These are phyloP conservation scores for Stagonosporopsis cucurbitacearum DNA, from an alignment of 2,329 filamentous ascomycete species.

Conservation along the genomic window DNA sequence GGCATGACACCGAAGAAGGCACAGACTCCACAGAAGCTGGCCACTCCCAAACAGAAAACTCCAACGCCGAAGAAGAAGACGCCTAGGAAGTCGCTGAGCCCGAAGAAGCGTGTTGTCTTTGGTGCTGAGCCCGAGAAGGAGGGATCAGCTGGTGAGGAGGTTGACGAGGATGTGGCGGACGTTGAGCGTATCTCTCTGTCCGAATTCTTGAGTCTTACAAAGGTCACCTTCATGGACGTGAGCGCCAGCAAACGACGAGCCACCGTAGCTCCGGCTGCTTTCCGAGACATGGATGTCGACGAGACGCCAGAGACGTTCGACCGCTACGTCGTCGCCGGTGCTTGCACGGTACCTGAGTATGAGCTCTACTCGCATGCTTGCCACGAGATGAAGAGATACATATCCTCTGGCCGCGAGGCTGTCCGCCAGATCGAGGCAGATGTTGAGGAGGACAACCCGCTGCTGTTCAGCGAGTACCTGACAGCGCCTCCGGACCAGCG, in stretches of 20 bases:
- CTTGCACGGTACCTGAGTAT: constrained; percentile 90
- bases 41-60: constrained; percentile 51
- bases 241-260: constrained; percentile 94
- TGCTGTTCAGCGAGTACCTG: constrained; percentile 90
- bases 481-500: constrained; percentile 83
- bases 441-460: constrained; percentile 87
- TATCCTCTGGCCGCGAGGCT: constrained; percentile 87
- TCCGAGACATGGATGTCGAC: constrained; percentile 46
- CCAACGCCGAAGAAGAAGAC: constrained; percentile 43
- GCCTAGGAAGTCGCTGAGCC: constrained; percentile 42
- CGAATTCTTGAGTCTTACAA: constrained; percentile 93
- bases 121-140: constrained; percentile 34
- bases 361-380: constrained; percentile 96
- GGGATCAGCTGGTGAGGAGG: constrained; percentile 35
- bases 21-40: constrained; percentile 47
- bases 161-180: constrained; percentile 35
- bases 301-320: constrained; percentile 67
- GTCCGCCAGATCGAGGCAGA: constrained; percentile 90
- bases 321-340: constrained; percentile 83
- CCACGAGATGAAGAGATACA: constrained; percentile 95
- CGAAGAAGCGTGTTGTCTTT: constrained; percentile 44
- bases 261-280: constrained; percentile 63
- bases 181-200: constrained; percentile 79
- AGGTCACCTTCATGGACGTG: constrained; percentile 97
- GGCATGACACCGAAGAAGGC: constrained; percentile 47